phyloP scores from a whole-genome alignment of 257 asterid species.

The Solanum ossicruentum region DNA sequence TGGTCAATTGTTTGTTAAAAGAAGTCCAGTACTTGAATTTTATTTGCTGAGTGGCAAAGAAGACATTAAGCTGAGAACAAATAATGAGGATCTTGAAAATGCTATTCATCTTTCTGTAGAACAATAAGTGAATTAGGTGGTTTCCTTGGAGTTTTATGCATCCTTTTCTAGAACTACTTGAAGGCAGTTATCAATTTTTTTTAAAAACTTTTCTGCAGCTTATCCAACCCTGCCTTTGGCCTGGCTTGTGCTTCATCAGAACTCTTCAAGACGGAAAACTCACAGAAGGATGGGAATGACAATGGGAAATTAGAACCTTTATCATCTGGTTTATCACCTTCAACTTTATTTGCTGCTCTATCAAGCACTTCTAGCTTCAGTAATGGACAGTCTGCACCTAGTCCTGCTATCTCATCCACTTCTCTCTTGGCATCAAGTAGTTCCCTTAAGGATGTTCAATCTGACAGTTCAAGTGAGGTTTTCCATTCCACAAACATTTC shows the following conservation, averaged over 20 bases:
- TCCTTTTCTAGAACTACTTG: neutral
- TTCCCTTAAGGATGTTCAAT: constrained; percentile 11
- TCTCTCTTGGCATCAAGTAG: constrained; percentile 12
- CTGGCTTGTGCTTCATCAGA: constrained; percentile 10
- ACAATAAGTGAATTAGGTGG: neutral
- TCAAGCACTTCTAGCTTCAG: neutral
- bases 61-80: neutral
- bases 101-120: neutral
- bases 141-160: neutral
- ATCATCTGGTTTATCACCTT: constrained; percentile 5
- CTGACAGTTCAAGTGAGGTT: constrained; percentile 10
- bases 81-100: neutral
- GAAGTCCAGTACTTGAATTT: neutral
- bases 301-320: constrained; percentile 25
- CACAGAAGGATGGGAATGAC: constrained; percentile 11
- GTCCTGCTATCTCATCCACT: constrained; percentile 11
- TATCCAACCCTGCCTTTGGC: constrained; percentile 10
- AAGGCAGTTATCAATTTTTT: neutral
- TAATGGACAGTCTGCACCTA: constrained; percentile 19
- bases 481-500: constrained; percentile 20
- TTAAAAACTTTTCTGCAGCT: constrained; percentile 23
- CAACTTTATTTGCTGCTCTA: neutral
- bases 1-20: neutral
- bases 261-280: constrained; percentile 16
- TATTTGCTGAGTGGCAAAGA: neutral